A percentile compares a stretch with the other conserved stretches of the same genome.
phyloP scores from a whole-genome alignment of 73 alveolate species.

The Urostyla sp. region DNA sequence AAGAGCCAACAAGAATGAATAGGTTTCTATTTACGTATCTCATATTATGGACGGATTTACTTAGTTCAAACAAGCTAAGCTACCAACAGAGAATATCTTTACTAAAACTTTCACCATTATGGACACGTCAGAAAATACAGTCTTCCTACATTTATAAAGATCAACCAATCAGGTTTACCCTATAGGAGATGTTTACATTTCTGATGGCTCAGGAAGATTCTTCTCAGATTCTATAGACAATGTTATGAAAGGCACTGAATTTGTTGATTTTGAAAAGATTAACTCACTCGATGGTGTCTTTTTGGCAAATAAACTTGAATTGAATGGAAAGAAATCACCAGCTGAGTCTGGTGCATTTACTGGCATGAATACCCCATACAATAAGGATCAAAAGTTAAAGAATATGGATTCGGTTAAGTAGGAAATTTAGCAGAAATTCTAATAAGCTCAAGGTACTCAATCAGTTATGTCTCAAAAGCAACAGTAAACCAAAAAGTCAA shows the following conservation, averaged over 20 bases:
- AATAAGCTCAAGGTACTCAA: too few species aligned
- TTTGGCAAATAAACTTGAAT: slow-evolving; percentile 76
- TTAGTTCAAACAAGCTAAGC: slow-evolving; percentile 74
- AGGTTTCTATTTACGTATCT: slow-evolving; percentile 77
- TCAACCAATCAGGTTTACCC: slow-evolving; percentile 58
- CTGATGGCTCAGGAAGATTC: slow-evolving; percentile 86
- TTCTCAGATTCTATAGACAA: slow-evolving; percentile 79
- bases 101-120: slow-evolving; percentile 75
- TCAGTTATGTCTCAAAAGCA: slow-evolving; percentile 26
- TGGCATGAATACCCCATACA: too few species aligned
- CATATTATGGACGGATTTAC: slow-evolving; percentile 45
- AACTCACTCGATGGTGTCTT: slow-evolving; percentile 85
- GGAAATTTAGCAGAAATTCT: too few species aligned
- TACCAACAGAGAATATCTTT: slow-evolving; percentile 61
- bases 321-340: too few species aligned
- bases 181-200: slow-evolving; percentile 83
- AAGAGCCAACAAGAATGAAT: slow-evolving; percentile 67
- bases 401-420: too few species aligned
- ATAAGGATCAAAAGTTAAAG: too few species aligned
- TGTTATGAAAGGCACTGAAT: slow-evolving; percentile 77
- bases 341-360: too few species aligned
- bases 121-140: slow-evolving; percentile 89
- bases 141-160: slow-evolving; percentile 83
- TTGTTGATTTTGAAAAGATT: slow-evolving; percentile 88
- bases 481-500: slow-evolving; percentile 46